These are phyloP conservation scores for Aspergillus fischeri DNA, from an alignment of 2,329 filamentous ascomycete genomes.

Conservation along the genomic window DNA sequence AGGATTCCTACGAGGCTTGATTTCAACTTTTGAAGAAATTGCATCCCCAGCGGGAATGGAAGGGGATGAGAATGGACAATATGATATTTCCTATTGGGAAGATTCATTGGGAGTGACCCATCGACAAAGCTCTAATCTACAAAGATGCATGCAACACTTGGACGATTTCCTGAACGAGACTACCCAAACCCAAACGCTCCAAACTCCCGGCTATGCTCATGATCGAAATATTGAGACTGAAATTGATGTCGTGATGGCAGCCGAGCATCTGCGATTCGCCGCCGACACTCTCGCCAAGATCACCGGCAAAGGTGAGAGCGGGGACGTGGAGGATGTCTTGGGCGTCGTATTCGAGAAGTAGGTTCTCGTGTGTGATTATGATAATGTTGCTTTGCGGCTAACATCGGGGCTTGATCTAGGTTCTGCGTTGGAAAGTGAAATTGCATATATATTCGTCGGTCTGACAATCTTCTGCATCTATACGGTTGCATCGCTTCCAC, in stretches of 20 bases:
- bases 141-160: conserved; percentile 67
- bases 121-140: conserved; percentile 77
- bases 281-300: conserved; percentile 78
- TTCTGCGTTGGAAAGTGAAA: conserved; percentile 48
- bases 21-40: conserved; percentile 58
- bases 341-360: conserved; percentile 98
- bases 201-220: conserved; percentile 14
- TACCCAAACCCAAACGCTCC: conserved; percentile 6
- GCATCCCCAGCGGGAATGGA: conserved; percentile 34
- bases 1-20: conserved; percentile 62
- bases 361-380: conserved; percentile 34
- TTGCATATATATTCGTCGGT: not conserved
- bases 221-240: conserved; percentile 22
- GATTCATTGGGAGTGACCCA: conserved; percentile 88
- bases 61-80: conserved; percentile 33
- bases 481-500: not conserved
- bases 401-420: conserved; percentile 29
- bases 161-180: conserved; percentile 67
- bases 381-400: conserved; percentile 8
- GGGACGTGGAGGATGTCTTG: conserved; percentile 91
- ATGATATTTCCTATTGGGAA: conserved; percentile 66
- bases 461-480: not conserved
- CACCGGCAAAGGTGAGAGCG: conserved; percentile 76
- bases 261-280: conserved; percentile 79
- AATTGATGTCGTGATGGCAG: conserved; percentile 81